Evolutionary conservation across 2,329 filamentous ascomycete genomes (phyloP).

Genomic region (Exophiala bonariae): DNA sequence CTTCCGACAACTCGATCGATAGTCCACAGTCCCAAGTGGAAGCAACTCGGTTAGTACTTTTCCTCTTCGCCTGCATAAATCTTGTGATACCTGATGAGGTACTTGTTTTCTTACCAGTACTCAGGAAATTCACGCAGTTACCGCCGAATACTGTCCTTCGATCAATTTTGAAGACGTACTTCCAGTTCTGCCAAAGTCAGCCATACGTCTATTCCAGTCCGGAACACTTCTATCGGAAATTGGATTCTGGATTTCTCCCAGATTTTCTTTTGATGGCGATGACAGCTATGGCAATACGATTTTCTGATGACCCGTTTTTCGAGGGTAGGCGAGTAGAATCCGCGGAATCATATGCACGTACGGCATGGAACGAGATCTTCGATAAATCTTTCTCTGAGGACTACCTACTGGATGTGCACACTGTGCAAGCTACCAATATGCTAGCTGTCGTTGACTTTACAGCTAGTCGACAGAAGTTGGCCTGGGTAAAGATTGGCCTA

Average conservation of each 20-base stretch:
- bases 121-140: slow-evolving; percentile 5
- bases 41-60: background rate
- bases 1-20: slow-evolving; percentile 1
- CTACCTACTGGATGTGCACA: slow-evolving; percentile 33
- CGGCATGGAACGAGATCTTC: slow-evolving; percentile 38
- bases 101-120: background rate
- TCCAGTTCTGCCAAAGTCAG: slow-evolving; percentile 38
- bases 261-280: slow-evolving; percentile 36
- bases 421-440: slow-evolving; percentile 40
- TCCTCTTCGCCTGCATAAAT: background rate
- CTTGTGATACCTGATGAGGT: background rate
- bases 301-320: slow-evolving; percentile 32
- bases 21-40: background rate
- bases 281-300: slow-evolving; percentile 35
- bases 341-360: slow-evolving; percentile 32
- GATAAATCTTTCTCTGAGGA: slow-evolving; percentile 35
- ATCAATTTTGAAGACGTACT: slow-evolving; percentile 34
- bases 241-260: slow-evolving; percentile 30
- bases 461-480: slow-evolving; percentile 32
- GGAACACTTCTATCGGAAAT: slow-evolving; percentile 31
- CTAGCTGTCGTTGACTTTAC: slow-evolving; percentile 41
- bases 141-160: slow-evolving; percentile 22
- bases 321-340: slow-evolving; percentile 22
- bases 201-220: slow-evolving; percentile 42
- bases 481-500: slow-evolving; percentile 39